Conservation (phyloP, 1,284 basidiomycete genomes). For the Papiliotrema laurentii region DNA sequence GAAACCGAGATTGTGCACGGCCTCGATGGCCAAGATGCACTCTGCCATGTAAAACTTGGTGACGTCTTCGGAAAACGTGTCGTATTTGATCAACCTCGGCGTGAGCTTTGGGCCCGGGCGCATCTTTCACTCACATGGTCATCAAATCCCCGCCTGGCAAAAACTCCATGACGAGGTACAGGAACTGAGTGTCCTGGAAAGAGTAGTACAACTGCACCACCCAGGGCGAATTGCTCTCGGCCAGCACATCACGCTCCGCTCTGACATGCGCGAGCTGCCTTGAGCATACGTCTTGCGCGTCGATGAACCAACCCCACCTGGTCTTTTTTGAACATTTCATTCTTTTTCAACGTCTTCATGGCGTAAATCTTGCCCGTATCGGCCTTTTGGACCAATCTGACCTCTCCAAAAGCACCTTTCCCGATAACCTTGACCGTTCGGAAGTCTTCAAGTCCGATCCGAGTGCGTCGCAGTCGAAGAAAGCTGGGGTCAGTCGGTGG, state of each 20-base stretch:
- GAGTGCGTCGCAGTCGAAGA: slow-evolving; percentile 82
- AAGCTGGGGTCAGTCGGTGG: slow-evolving; percentile 51
- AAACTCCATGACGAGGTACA: slow-evolving; percentile 99
- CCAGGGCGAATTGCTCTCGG: slow-evolving; percentile 94
- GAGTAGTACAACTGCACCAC: slow-evolving; percentile 98
- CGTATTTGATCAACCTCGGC: slow-evolving; percentile 97
- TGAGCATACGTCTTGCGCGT: neutral
- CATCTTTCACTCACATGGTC: slow-evolving; percentile 51
- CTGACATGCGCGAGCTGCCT: slow-evolving; percentile 89
- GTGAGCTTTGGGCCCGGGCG: slow-evolving; percentile 6
- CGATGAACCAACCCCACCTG: slow-evolving; percentile 58
- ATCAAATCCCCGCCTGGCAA: slow-evolving; percentile 96
- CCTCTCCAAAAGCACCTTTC: slow-evolving; percentile 98
- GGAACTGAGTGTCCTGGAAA: slow-evolving; percentile 92
- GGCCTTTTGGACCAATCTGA: slow-evolving; percentile 90
- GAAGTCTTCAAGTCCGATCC: slow-evolving; percentile 91
- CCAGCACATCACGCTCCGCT: slow-evolving; percentile 96
- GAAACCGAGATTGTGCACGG: slow-evolving; percentile 97
- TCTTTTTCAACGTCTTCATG: slow-evolving; percentile 98
- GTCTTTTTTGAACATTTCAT: slow-evolving; percentile 99
- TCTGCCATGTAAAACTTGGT: slow-evolving; percentile 99
- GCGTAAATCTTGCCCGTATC: slow-evolving; percentile 98
- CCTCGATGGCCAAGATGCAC: slow-evolving; percentile 95
- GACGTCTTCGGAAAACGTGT: slow-evolving; percentile 97
- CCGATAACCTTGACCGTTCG: slow-evolving; percentile 97